phyloP scores from a whole-genome alignment of 805 yeast genomes.

The Clavispora phyllophila region DNA sequence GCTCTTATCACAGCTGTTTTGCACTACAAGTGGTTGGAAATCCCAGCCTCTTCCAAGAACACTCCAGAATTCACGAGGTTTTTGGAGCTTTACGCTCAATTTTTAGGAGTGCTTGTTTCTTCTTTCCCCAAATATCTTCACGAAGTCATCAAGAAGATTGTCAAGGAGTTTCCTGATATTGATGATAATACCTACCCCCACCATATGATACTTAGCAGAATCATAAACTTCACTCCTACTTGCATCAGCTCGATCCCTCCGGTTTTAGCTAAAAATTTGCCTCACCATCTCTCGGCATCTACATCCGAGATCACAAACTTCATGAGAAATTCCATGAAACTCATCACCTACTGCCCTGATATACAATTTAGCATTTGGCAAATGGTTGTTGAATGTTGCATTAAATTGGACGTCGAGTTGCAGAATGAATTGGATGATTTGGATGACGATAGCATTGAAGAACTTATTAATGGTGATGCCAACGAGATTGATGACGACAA shows the following conservation, averaged over 20 bases:
- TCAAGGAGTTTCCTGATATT: constrained; percentile 48
- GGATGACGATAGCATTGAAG: constrained; percentile 64
- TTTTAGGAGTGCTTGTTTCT: constrained; percentile 72
- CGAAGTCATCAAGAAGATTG: constrained; percentile 69
- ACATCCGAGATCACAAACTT: constrained; percentile 54
- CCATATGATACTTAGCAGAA: constrained; percentile 61
- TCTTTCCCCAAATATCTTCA: constrained; percentile 87
- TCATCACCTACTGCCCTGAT: constrained; percentile 71
- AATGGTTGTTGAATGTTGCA: constrained; percentile 68
- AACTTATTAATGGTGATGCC: constrained; percentile 39
- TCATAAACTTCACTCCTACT: constrained; percentile 76
- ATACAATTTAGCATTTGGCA: constrained; percentile 75
- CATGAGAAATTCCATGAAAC: constrained; percentile 54
- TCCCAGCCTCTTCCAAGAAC: constrained; percentile 21
- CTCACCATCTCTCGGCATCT: constrained; percentile 65
- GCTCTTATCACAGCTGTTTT: constrained; percentile 58
- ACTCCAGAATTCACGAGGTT: constrained; percentile 23
- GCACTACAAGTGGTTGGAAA: constrained; percentile 57
- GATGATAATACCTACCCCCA: constrained; percentile 22
- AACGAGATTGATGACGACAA: constrained; percentile 42
- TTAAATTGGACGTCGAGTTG: constrained; percentile 86
- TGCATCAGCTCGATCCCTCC: constrained; percentile 61
- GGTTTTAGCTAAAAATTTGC: constrained; percentile 58
- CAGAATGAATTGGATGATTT: constrained; percentile 84
- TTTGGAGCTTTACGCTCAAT: constrained; percentile 57